Evolutionary conservation across 108 stramenopile genomes (phyloP), one percentile per base, ranked within the genome.

Genomic region (Cyclotella cryptica): DNA sequence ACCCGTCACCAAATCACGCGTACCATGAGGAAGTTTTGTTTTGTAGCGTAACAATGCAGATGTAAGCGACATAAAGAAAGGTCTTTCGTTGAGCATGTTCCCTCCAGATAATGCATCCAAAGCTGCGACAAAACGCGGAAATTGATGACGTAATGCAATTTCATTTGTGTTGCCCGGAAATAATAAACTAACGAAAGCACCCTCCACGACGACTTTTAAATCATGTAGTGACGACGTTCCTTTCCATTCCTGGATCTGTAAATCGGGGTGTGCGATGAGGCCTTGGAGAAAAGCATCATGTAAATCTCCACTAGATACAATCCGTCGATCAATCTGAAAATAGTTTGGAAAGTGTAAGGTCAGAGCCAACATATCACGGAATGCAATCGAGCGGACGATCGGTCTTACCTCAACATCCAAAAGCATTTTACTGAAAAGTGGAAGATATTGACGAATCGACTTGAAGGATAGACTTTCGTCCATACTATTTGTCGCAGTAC

Each of bases 151-250:
- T 27, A 96, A 68, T 2, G 92, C 89, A 11, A 68, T 43, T 46
- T 93, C 95, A 55, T 87, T 86, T 7, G 89, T 83, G 63, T 87
- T 91, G 18, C 92, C 94, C 9, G 92, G 91, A 47, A 89, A 85
- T 63, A 93, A 83, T 19, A 89, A 71, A 55, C 88, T 80, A 44
- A 92, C 80, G 40, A 91, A 80, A 14, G 90, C 79, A 9, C 92
- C 90, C 71, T 93, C 81, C 18, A 92, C 78, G 12, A 96, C 59
- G 14, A 84, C 86, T 29, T 84, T 80, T 15, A 84, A 74, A 43
- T 89, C 90, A 79, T 91, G 77, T 27, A 86, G 41, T 35, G 67
- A 72, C 11, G 78, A 68, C n/a, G 60, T 53, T 40, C 80, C 85
- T 58, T 75, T 66, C 83, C 79, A 82, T 68, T 76, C 74, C 18